Conservation (phyloP, 2,329 filamentous ascomycete genomes). For the Orbilia javanica region DNA sequence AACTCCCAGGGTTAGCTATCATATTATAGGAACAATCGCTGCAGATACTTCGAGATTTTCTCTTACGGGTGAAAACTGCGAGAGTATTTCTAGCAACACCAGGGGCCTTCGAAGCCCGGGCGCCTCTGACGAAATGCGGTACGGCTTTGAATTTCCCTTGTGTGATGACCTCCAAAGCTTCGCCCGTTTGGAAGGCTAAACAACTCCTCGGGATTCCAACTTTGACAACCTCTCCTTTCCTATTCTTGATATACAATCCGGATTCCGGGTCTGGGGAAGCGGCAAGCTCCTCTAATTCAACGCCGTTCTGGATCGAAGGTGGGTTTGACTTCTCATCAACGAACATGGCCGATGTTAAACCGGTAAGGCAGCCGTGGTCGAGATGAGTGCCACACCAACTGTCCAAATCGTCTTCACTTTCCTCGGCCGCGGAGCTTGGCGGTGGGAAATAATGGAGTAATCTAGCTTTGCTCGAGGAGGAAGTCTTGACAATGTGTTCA, state of each 20-base stretch:
- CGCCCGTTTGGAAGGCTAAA: constrained; percentile 95
- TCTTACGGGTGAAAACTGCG: constrained; percentile 84
- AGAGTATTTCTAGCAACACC: constrained; percentile 84
- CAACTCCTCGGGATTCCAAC: constrained; percentile 91
- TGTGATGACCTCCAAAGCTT: constrained; percentile 91
- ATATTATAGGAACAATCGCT: background rate
- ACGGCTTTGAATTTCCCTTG: constrained; percentile 92
- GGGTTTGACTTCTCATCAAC: constrained; percentile 76
- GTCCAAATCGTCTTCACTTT: constrained; percentile 64
- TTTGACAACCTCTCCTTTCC: constrained; percentile 84
- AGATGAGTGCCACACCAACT: constrained; percentile 91
- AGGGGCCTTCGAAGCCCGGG: constrained; percentile 69
- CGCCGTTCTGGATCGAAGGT: constrained; percentile 64
- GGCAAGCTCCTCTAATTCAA: constrained; percentile 76
- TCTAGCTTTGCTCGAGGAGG: constrained; percentile 88
- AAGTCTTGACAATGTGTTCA: constrained; percentile 86
- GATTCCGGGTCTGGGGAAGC: constrained; percentile 84
- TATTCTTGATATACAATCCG: constrained; percentile 93
- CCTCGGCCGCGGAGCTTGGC: constrained; percentile 64
- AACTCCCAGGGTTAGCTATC: background rate
- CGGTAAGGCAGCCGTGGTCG: constrained; percentile 91
- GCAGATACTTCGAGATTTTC: background rate
- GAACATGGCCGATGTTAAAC: constrained; percentile 95
- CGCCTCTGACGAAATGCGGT: constrained; percentile 91
- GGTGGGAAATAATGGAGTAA: constrained; percentile 92